phyloP scores from a whole-genome alignment of 2,329 filamentous ascomycete species.

The Fusarium transvaalense region DNA sequence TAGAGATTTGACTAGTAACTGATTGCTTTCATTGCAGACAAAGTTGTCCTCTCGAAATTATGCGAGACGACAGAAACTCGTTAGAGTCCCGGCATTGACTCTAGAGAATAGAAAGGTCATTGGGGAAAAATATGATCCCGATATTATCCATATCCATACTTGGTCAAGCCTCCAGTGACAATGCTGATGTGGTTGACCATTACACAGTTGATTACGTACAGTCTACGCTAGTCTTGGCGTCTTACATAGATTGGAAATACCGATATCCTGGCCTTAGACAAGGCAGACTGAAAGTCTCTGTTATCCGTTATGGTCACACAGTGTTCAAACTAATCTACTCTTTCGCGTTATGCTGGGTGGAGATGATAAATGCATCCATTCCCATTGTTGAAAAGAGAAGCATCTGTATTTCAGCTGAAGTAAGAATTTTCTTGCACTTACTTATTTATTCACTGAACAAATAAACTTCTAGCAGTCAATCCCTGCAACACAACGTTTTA shows the following conservation, averaged over 20 bases:
- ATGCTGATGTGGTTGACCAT: background rate
- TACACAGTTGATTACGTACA: constrained; percentile 36
- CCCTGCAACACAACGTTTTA: too few relatives aligned
- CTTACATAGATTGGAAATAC: constrained; percentile 34
- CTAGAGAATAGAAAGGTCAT: background rate
- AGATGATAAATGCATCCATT: constrained; percentile 26
- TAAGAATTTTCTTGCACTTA: background rate
- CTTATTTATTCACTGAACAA: background rate
- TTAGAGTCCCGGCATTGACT: too few relatives aligned
- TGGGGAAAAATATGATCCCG: background rate
- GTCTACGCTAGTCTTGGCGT: background rate
- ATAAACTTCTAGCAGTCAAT: background rate
- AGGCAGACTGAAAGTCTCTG: constrained; percentile 14
- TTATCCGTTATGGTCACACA: constrained; percentile 52
- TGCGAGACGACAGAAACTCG: background rate
- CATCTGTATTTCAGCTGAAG: background rate
- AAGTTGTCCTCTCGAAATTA: background rate
- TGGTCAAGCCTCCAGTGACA: constrained; percentile 1
- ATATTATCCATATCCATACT: background rate
- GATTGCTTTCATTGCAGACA: background rate
- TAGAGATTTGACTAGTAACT: background rate
- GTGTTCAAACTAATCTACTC: constrained; percentile 29
- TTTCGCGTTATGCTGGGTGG: constrained; percentile 51
- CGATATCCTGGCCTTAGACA: accelerated
- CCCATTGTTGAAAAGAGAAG: constrained; percentile 35